Percentiles rank a stretch among this genome's conserved stretches.
phyloP scores from a whole-genome alignment of 148 eudicot species.

The Rhododendron simsii region DNA sequence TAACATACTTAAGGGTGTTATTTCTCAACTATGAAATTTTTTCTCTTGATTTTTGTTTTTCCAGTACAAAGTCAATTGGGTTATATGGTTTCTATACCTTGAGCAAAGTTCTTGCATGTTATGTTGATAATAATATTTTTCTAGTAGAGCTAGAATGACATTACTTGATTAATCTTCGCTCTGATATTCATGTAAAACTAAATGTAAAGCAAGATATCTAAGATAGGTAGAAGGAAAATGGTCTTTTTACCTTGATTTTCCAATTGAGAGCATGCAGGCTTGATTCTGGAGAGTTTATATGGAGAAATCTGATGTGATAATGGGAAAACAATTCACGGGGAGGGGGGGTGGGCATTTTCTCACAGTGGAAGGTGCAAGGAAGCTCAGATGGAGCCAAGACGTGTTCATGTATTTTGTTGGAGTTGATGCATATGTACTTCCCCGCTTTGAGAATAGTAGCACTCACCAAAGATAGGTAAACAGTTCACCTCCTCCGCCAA shows the following conservation, averaged over 20 bases:
- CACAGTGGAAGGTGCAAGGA: background rate
- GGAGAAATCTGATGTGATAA: background rate
- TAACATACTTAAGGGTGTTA: background rate
- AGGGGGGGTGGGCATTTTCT: background rate
- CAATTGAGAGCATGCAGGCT: background rate
- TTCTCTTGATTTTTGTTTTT: background rate
- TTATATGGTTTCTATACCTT: background rate
- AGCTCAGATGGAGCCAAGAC: slow-evolving; percentile 5
- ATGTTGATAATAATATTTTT: background rate
- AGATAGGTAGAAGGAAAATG: background rate
- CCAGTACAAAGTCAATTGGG: background rate
- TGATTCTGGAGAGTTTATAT: background rate
- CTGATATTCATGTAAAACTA: background rate
- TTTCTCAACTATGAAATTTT: background rate
- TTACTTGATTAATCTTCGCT: background rate
- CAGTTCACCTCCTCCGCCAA: background rate
- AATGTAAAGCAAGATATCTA: background rate
- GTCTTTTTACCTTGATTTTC: background rate
- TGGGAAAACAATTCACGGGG: background rate
- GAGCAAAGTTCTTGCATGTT: background rate
- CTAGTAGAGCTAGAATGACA: background rate
- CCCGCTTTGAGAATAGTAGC: background rate
- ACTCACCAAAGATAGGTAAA: background rate
- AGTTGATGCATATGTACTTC: background rate
- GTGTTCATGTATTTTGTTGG: background rate